Evolutionary conservation across 2,329 filamentous ascomycete species (phyloP).

Genomic region (Penicillium crustosum): DNA sequence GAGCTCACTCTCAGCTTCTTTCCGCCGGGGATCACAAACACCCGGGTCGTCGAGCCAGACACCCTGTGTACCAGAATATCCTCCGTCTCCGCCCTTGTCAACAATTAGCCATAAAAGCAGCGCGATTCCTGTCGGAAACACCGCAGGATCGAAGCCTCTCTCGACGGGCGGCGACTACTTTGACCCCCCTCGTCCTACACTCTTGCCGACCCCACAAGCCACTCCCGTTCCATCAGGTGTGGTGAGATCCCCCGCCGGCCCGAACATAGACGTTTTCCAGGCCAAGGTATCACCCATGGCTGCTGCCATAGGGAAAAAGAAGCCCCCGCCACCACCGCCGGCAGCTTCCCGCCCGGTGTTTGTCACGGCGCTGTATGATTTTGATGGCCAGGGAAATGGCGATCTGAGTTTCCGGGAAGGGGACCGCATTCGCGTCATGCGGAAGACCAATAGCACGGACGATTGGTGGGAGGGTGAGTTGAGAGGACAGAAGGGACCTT

Average conservation of each 20-base stretch:
- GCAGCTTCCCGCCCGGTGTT: slow-evolving; percentile 56
- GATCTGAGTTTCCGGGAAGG: slow-evolving; percentile 76
- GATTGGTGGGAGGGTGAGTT: slow-evolving; percentile 89
- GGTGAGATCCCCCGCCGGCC: slow-evolving; percentile 32
- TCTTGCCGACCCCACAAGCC: slow-evolving; percentile 10
- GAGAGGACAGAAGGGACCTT: slow-evolving; percentile 65
- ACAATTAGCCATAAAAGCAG: slow-evolving; percentile 1
- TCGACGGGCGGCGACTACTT: slow-evolving; percentile 18
- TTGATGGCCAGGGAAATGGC: slow-evolving; percentile 65
- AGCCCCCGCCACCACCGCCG: slow-evolving; percentile 70
- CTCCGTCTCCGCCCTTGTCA: slow-evolving; percentile 5
- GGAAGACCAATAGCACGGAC: slow-evolving; percentile 75
- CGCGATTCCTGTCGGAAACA: slow-evolving; percentile 17
- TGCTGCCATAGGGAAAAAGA: slow-evolving; percentile 64
- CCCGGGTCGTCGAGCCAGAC: slow-evolving; percentile 31
- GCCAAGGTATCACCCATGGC: slow-evolving; percentile 4
- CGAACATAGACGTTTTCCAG: slow-evolving; percentile 30
- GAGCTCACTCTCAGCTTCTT: slow-evolving; percentile 36
- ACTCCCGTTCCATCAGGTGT: slow-evolving; percentile 8
- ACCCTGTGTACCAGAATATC: slow-evolving; percentile 23
- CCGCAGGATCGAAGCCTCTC: slow-evolving; percentile 16
- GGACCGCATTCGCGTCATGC: slow-evolving; percentile 72
- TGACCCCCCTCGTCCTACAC: slow-evolving; percentile 10
- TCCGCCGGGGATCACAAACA: slow-evolving; percentile 31
- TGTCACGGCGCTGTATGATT: slow-evolving; percentile 74